Evolutionary conservation across 2,329 filamentous ascomycete genomes (phyloP).

Genomic region (Helminthosporium solani): DNA sequence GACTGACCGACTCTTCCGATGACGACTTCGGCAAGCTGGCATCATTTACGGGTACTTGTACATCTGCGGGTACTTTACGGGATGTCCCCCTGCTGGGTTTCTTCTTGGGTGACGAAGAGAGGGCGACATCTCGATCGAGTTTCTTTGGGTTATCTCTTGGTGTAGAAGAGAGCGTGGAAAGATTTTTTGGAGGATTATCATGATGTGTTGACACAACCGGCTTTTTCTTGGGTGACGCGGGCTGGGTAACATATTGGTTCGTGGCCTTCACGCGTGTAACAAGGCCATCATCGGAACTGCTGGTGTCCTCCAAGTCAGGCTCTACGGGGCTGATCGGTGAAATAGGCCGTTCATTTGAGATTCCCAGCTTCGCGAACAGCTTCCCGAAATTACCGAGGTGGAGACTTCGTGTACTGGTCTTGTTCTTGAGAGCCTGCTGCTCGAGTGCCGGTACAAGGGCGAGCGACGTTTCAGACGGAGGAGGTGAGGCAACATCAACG

Average conservation of each 20-base stretch:
- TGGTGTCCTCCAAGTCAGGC: slow-evolving; percentile 33
- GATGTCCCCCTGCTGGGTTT: neutral
- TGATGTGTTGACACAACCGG: too few species aligned
- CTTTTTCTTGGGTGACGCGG: neutral
- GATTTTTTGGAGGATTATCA: too few species aligned
- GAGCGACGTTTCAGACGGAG: slow-evolving; percentile 8
- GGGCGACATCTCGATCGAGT: too few species aligned
- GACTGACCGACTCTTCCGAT: neutral
- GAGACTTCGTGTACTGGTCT: slow-evolving; percentile 9
- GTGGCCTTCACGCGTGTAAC: slow-evolving; percentile 6
- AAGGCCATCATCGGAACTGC: slow-evolving; percentile 48
- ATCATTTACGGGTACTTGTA: neutral
- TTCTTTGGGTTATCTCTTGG: too few species aligned
- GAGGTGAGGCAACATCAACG: slow-evolving; percentile 21
- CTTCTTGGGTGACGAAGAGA: too few species aligned
- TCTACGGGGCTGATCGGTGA: slow-evolving; percentile 25
- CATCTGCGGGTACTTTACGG: neutral
- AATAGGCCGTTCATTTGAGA: slow-evolving; percentile 22
- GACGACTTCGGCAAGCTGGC: neutral
- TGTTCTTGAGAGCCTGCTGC: neutral
- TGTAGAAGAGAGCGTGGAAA: too few species aligned
- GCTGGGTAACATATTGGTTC: neutral
- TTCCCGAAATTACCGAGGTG: slow-evolving; percentile 49
- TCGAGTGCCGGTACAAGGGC: neutral
- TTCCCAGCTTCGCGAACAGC: slow-evolving; percentile 48